Conservation (phyloP, 2,329 filamentous ascomycete species). For the Blastomyces gilchristii region DNA sequence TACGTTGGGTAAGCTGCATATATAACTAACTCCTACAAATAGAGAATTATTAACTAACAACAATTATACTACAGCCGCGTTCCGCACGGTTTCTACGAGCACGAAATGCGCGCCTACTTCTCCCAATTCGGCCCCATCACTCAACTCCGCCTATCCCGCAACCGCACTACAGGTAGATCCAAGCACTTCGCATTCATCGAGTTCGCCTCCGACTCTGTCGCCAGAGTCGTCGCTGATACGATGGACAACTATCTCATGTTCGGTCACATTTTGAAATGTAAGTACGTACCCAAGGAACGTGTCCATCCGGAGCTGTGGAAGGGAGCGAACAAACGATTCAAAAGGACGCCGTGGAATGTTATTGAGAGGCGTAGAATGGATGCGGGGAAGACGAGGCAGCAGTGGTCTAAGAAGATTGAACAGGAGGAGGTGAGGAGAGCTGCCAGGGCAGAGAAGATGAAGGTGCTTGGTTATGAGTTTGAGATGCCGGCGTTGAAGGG, state of each 20-base stretch:
- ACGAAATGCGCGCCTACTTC: constrained; percentile 90
- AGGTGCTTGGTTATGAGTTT: constrained; percentile 75
- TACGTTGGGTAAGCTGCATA: constrained; percentile 57
- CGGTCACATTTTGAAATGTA: constrained; percentile 84
- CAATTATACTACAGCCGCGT: constrained; percentile 48
- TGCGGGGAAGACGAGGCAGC: constrained; percentile 59
- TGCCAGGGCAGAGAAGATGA: constrained; percentile 62
- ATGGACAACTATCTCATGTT: constrained; percentile 98
- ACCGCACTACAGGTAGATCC: constrained; percentile 79
- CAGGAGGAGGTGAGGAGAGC: constrained; percentile 62
- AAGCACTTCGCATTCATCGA: constrained; percentile 96
- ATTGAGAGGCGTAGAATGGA: constrained; percentile 68
- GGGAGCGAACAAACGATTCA: constrained; percentile 82
- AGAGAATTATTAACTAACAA: background rate
- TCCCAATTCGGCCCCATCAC: constrained; percentile 80
- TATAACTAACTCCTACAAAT: background rate
- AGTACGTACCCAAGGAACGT: constrained; percentile 63
- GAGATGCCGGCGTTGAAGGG: constrained; percentile 61
- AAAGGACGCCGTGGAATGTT: constrained; percentile 76
- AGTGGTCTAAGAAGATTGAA: constrained; percentile 67
- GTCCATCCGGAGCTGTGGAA: constrained; percentile 77
- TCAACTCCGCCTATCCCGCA: constrained; percentile 73
- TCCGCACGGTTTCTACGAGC: constrained; percentile 93
- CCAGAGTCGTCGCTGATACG: constrained; percentile 82
- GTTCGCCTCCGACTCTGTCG: constrained; percentile 66